Evolutionary conservation across 2,329 filamentous ascomycete species (phyloP), one percentile per base, ranked within the genome.

Genomic region (Endothia cerciana): DNA sequence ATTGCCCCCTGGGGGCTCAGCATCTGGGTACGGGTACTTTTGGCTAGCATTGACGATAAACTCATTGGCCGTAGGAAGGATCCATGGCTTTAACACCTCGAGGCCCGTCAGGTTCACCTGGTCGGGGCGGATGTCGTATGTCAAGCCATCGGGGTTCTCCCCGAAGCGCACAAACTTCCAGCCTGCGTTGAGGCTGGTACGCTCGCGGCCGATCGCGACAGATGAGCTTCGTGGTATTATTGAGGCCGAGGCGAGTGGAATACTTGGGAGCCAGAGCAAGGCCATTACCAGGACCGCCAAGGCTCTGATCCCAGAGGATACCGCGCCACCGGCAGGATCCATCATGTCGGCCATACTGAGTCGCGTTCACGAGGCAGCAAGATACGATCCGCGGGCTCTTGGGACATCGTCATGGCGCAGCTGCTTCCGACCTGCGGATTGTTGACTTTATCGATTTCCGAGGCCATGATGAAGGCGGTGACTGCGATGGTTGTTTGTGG

Each of bases 81-180:
- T 65, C 65, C 65, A 67, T 5, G 62, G 65, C 41, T 67, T 67
- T 1, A 67, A 40, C 8, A 66, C 40, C 3, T 59, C 17, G 11
- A 66, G 22, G 8, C 40, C n/a, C n/a, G n/a, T 63, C 8, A 64
- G 13, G 36, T 66, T 64, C 10, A 22, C 65, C 41, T 66, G 65
- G 33, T 64, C 56, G 2, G 65, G 65, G 8, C 65, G 65, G 22
- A 66, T 41, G 17, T 66, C 65, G 47, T 66, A 66, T 3, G 65
- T 61, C 11, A 64, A 28, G 7, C 65, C 65, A n/a, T 64, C 65
- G 8, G 64, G 60, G 15, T 66, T 66, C n/a, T 28, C 41, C 38
- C 64, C 65, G 38, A 40, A 60, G 28, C 65, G 62, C 28, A 22
- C 53, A 10, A 64, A 66, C 2, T 19, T 56, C 65, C 62, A 66